Percentiles rank a stretch among this genome's conserved stretches.
phyloP scores from a whole-genome alignment of 352 stramenopile genomes.

The Elongisporangium prolatum region DNA sequence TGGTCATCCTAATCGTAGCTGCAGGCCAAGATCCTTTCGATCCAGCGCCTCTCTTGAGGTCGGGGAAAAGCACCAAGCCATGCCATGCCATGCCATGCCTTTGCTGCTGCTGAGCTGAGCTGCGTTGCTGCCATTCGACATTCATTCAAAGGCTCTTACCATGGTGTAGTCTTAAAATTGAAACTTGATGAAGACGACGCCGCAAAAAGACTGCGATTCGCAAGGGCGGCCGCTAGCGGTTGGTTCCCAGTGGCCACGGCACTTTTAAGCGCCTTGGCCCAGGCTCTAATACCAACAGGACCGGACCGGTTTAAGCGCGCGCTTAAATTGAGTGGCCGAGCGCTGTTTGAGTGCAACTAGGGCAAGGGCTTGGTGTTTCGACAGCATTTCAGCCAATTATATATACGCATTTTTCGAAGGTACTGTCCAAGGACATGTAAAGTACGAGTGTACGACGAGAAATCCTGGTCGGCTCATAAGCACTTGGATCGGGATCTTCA shows the following conservation, averaged over 20 bases:
- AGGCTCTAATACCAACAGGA: background rate
- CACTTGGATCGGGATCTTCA: background rate
- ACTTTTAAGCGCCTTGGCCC: background rate
- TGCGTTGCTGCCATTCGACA: background rate
- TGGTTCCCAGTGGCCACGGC: slow-evolving; percentile 38
- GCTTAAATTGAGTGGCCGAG: background rate
- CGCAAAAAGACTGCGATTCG: slow-evolving; percentile 62
- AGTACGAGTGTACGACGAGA: background rate
- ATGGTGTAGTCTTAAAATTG: slow-evolving; percentile 87
- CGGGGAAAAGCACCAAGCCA: background rate
- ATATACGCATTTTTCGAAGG: background rate
- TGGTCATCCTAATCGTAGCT: background rate
- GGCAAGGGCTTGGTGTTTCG: background rate
- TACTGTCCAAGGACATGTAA: background rate
- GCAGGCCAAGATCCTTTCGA: background rate
- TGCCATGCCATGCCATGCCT: background rate
- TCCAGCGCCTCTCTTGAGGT: background rate
- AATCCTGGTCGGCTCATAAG: background rate
- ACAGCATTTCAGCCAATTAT: background rate
- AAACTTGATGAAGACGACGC: slow-evolving; percentile 80
- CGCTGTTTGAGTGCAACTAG: background rate
- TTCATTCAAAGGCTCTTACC: slow-evolving; percentile 39
- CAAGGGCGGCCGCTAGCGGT: slow-evolving; percentile 16
- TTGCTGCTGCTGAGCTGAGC: background rate
- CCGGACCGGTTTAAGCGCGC: background rate